Percentiles rank a stretch among this genome's conserved stretches.
Evolutionary conservation across 306 rosid genomes (phyloP).

Genomic region (Vachellia pachyceras): DNA sequence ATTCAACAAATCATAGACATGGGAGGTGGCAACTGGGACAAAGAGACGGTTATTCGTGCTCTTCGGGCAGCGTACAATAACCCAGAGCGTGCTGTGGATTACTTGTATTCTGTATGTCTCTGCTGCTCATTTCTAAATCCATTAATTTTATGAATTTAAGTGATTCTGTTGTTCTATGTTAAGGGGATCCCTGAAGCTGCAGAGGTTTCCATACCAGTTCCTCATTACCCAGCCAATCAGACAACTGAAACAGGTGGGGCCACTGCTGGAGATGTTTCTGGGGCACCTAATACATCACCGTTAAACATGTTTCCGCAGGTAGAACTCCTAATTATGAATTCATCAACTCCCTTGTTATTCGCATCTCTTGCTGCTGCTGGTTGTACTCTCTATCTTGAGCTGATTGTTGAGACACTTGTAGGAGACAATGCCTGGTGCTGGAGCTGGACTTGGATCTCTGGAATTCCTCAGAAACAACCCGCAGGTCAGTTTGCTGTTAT

Average conservation of each 20-base stretch:
- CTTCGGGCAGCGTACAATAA: constrained; percentile 95
- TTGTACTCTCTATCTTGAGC: constrained; percentile 31
- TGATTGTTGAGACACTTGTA: constrained; percentile 45
- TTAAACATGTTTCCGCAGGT: constrained; percentile 97
- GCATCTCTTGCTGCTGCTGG: constrained; percentile 33
- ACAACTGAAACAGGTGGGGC: constrained; percentile 66
- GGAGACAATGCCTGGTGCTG: constrained; percentile 80
- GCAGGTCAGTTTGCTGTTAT: constrained; percentile 62
- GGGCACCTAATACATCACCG: constrained; percentile 89
- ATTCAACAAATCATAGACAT: constrained; percentile 85
- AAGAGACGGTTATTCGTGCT: constrained; percentile 86
- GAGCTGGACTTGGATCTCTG: constrained; percentile 79
- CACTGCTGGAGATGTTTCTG: constrained; percentile 61
- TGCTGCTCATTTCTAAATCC: constrained; percentile 32
- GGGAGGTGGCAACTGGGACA: constrained; percentile 97
- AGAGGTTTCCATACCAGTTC: constrained; percentile 84
- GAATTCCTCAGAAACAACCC: constrained; percentile 90
- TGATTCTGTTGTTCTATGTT: constrained; percentile 35
- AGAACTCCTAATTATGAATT: constrained; percentile 33
- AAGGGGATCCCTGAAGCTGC: constrained; percentile 96
- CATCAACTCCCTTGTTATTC: constrained; percentile 1
- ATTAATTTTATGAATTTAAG: constrained; percentile 26
- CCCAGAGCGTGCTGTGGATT: constrained; percentile 98
- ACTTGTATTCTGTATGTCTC: constrained; percentile 87
- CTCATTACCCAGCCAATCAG: constrained; percentile 65